Evolutionary conservation across 78 protist species (phyloP).

Genomic region (Dictyostelium brefeldianum): DNA sequence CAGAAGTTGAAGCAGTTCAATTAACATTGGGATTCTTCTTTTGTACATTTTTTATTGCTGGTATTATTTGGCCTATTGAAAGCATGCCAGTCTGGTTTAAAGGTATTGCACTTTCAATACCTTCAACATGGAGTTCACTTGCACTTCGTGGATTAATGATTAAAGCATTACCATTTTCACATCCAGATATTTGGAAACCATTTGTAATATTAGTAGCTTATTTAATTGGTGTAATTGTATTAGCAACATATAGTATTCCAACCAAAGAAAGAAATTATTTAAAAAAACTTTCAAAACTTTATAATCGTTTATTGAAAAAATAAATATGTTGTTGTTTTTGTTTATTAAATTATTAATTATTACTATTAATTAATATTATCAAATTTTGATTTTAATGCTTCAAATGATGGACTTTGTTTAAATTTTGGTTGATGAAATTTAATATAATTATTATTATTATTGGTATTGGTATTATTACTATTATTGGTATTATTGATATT

Average conservation of each 20-base stretch:
- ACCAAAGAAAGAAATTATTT: no score
- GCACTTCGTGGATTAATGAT: neutral
- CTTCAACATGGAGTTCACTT: neutral
- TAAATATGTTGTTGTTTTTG: no score
- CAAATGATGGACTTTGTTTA: slow-evolving; percentile 4
- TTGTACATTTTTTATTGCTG: neutral
- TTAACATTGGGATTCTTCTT: neutral
- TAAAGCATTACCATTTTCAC: neutral
- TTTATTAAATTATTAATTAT: no score
- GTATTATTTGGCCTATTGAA: neutral
- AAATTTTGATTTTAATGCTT: slow-evolving; percentile 4
- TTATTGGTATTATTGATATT: neutral
- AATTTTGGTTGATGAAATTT: neutral
- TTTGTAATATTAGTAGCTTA: neutral
- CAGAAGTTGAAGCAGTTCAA: slow-evolving; percentile 41
- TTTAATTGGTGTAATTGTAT: neutral
- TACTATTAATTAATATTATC: neutral
- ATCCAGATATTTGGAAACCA: neutral
- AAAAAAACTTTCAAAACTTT: no score
- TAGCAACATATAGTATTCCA: no score
- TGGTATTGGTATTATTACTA: neutral
- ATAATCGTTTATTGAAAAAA: no score
- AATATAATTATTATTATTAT: neutral
- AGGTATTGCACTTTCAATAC: neutral
- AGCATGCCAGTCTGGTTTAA: neutral